Evolutionary conservation across 1,284 basidiomycete species (phyloP), one percentile per base, ranked within the genome.

Genomic region (Kalmanozyma brasiliensis): DNA sequence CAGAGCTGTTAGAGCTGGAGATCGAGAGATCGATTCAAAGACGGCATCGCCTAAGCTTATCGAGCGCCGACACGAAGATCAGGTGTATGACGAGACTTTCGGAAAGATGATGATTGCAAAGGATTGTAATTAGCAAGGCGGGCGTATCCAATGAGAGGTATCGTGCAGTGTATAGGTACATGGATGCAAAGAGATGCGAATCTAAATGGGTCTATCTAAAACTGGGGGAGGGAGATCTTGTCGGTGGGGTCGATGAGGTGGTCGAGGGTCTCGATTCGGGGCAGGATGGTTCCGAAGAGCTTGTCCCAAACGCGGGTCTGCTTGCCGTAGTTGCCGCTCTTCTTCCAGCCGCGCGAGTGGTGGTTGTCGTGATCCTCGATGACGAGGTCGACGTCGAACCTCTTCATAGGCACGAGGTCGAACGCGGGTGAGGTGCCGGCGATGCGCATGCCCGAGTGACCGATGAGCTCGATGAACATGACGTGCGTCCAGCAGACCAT

Each of bases 321-420:
- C 49, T 82, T 81, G 11, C 81, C 79, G 61, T 76, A 80, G 53
- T 77, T 76, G 33, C 55, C 51, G 4, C 46, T 49, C 53, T 44
- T 56, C 29, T 59, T 73, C 78, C 58, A 79, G 6, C 80, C 80
- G 7, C 59, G 47, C 17, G 51, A 56, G 51, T 82, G 80, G 49
- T 83, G 81, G 32, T 76, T 49, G 48, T 82, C 79, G 43, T 81
- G 80, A 46, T 82, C 81, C 59, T 82, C 80, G n/a, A 82, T 52
- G 38, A 56, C 49, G 10, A 82, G 55, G 11, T 80, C 80, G 42
- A 70, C 55, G 19, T 61, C 70, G 42, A 78, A 46, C 24, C 20
- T 49, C 37, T 59, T 48, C 44, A 81, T 63, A 20, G 52, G 52
- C 19, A 56, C 8, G 13, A 59, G 41, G 23, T 67, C 33, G 36